A percentile compares a stretch with the other conserved stretches of the same genome.
Evolutionary conservation across 2,329 filamentous ascomycete genomes (phyloP).

Genomic region (Gremmenia infestans): DNA sequence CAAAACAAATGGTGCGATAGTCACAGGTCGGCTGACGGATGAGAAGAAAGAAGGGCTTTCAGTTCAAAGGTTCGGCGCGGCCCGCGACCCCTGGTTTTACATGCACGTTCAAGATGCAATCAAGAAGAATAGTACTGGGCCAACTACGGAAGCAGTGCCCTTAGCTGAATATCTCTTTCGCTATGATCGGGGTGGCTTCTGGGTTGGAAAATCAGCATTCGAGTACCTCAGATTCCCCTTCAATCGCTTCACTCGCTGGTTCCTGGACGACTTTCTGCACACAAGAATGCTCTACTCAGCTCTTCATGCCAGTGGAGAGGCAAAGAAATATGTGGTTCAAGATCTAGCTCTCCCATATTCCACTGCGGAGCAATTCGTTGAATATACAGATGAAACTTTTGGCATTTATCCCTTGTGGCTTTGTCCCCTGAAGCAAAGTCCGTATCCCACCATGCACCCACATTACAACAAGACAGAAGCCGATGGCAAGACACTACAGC

Average conservation of each 20-base stretch:
- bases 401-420: conserved; percentile 55
- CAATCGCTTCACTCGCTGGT: conserved; percentile 51
- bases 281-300: conserved; percentile 59
- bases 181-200: conserved; percentile 60
- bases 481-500: conserved; percentile 31
- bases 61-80: conserved; percentile 43
- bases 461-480: conserved; percentile 19
- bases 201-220: conserved; percentile 54
- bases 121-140: conserved; percentile 1
- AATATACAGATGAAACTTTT: conserved; percentile 42
- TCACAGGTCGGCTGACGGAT: conserved; percentile 48
- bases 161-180: conserved; percentile 50
- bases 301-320: conserved; percentile 52
- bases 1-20: conserved; percentile 44
- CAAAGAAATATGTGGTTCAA: conserved; percentile 55
- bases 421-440: conserved; percentile 43
- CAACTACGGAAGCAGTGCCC: conserved; percentile 38
- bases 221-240: conserved; percentile 57
- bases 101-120: conserved; percentile 48
- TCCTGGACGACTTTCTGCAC: conserved; percentile 56
- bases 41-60: conserved; percentile 17
- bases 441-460: conserved; percentile 31
- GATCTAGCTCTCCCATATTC: conserved; percentile 55
- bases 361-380: conserved; percentile 45
- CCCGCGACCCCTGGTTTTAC: conserved; percentile 61